Evolutionary conservation across 1,139 yeast genomes (phyloP), one percentile per base, ranked within the genome.

Genomic region (Hyphopichia fennica): DNA sequence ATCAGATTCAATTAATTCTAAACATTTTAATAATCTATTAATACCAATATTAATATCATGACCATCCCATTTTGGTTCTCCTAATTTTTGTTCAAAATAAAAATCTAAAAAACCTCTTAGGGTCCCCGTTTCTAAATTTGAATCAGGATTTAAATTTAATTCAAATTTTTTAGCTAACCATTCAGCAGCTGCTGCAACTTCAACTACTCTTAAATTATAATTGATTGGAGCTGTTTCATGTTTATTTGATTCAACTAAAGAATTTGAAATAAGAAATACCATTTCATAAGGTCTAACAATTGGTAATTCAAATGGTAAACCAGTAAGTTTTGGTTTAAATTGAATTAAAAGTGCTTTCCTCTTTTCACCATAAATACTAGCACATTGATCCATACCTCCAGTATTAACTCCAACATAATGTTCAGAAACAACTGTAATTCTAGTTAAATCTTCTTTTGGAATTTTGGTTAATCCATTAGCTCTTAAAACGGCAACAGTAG

Each of bases 351-450:
- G 60, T 1, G 85, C 86, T 50, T 83, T 79, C 45, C 72, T 74
- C 35, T 63, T 67, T 51, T 77, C 81, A n/a, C 90, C 90, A 52
- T 77, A 83, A 19, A 84, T 74, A 2, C 86, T 78, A 3, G 91
- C 90, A 47, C 85, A 75, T 62, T 84, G 91, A 58, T 84, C 91
- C 87, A 84, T 79, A 35, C 91, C 91, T 19, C 91, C 91, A 35
- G 84, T 81, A 57, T 82, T 84, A 41, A 84, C 85, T 19, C 91
- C 91, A 35, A 84, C 80, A 44, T 79, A 81, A 62, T 84, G 88
- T 56, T 84, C 91, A 39, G 84, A 79, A 16, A 79, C 82, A 41
- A 81, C 84, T 11, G 89, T 81, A 43, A 84, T 79, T 46, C 67
- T 64, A 34, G 85, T 81, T 47, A 84, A 69, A 45, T 76, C 81